Evolutionary conservation across 148 eudicot species (phyloP), one percentile per base, ranked within the genome.

Genomic region (Polygonum maritimum): DNA sequence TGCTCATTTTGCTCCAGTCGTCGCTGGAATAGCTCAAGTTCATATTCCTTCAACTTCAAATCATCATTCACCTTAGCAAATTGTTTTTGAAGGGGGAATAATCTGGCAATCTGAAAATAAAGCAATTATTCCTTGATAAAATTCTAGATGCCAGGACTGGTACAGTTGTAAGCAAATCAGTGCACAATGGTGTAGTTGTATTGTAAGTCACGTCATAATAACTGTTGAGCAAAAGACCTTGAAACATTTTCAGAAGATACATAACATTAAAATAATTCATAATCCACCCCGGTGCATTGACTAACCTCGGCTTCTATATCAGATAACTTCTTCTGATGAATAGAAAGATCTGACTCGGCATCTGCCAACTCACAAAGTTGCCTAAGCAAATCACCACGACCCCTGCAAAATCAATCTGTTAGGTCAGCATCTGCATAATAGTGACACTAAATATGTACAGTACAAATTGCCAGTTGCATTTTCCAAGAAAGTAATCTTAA

Each of bases 1-100:
- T 95, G 97, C 85, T 92, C 99, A 85, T 90, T 92, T 82, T 92
- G 99, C 79, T 90, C 90, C 77, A 91, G 96, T 78, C 97, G 88
- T 48, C 86, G 89, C 79, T 89, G 86, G 81, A 85, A 89, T 58
- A 95, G 79, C 76, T 90, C 90, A 35, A 95, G 96, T 45, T 95
- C 99, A 80, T 95, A 86, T 41, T 88, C 91, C 84, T 92, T 89
- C 75, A 95, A 83, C 76, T 88, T 96, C 82, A 95, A 81, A 83
- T 92, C 88, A 76, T 86, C 80, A 84, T 80, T 92, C 19, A 95
- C 85, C 75, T 89, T 92, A 58, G 82, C 85, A 77, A 83, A 95
- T 84, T 87, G 87, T 79, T 88, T 88, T 78, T 92, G 88, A 76
- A 92, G 90, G 11, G 99, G 99, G 76, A 85, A 91, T 31, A 92